phyloP scores from a whole-genome alignment of 225 moss, liverwort and hornwort genomes.

The Bryoerythrophyllum caledonicum region DNA sequence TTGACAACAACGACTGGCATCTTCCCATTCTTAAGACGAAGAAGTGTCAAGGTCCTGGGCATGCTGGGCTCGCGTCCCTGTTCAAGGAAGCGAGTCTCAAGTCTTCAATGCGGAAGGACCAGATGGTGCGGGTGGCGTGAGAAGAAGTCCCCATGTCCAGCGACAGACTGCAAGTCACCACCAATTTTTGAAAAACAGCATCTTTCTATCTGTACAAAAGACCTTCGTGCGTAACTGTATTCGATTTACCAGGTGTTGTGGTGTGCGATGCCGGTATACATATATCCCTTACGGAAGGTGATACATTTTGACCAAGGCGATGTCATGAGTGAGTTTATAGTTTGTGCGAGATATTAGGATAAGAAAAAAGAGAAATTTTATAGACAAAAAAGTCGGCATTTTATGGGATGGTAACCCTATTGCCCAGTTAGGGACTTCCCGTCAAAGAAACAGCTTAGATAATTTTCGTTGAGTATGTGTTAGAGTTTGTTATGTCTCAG shows the following conservation, averaged over 20 bases:
- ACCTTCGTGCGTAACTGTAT: conserved; percentile 21
- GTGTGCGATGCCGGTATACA: conserved; percentile 18
- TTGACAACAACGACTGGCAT: conserved; percentile 57
- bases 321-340: conserved; percentile 33
- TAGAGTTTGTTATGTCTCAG: conserved; percentile 4
- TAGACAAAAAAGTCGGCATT: neutral
- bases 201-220: conserved; percentile 28
- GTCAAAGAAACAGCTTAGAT: conserved; percentile 19
- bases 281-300: conserved; percentile 20
- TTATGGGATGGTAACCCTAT: conserved; percentile 34
- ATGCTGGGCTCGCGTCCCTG: conserved; percentile 46
- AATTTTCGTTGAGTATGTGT: neutral
- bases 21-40: conserved; percentile 50
- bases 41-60: conserved; percentile 23
- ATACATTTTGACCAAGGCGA: conserved; percentile 29
- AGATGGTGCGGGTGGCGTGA: conserved; percentile 18
- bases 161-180: neutral
- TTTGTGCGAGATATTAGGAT: conserved; percentile 51
- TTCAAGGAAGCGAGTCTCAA: conserved; percentile 31
- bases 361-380: too few species aligned
- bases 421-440: conserved; percentile 29
- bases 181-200: conserved; percentile 5
- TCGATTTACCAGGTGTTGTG: conserved; percentile 10
- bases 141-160: neutral
- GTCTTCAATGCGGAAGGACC: conserved; percentile 15